Evolutionary conservation across 140 eudicot species (phyloP).

Genomic region (Anethum foeniculum): DNA sequence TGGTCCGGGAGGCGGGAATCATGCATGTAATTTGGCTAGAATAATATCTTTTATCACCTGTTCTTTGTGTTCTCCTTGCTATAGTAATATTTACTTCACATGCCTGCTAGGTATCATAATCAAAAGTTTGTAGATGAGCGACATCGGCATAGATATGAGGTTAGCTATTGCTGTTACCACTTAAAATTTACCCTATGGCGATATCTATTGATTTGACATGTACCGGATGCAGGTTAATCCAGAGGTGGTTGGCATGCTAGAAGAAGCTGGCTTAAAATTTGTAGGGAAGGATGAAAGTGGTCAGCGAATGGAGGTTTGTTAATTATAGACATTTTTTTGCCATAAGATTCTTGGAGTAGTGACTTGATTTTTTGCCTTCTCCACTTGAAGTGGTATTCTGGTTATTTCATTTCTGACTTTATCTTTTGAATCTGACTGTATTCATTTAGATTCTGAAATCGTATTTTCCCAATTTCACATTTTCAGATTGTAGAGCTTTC

Average conservation of each 20-base stretch:
- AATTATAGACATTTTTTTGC: neutral
- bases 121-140: slow-evolving; percentile 73
- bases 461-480: neutral
- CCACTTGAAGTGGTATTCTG: neutral
- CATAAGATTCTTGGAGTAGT: neutral
- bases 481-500: slow-evolving; percentile 68
- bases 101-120: slow-evolving; percentile 47
- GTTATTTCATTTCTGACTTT: neutral
- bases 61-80: neutral
- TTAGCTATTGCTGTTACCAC: slow-evolving; percentile 3
- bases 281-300: slow-evolving; percentile 96
- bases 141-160: slow-evolving; percentile 98
- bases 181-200: neutral
- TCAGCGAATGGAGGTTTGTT: slow-evolving; percentile 87
- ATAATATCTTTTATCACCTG: neutral
- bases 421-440: neutral
- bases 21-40: neutral
- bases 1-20: neutral
- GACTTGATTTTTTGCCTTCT: neutral
- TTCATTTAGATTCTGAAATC: neutral
- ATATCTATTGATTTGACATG: slow-evolving; percentile 2
- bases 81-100: neutral
- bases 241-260: slow-evolving; percentile 52
- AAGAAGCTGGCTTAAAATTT: slow-evolving; percentile 72
- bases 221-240: slow-evolving; percentile 69